Base-by-base conservation (phyloP, 75 land plant species). In the Pinus tabuliformis region DNA sequence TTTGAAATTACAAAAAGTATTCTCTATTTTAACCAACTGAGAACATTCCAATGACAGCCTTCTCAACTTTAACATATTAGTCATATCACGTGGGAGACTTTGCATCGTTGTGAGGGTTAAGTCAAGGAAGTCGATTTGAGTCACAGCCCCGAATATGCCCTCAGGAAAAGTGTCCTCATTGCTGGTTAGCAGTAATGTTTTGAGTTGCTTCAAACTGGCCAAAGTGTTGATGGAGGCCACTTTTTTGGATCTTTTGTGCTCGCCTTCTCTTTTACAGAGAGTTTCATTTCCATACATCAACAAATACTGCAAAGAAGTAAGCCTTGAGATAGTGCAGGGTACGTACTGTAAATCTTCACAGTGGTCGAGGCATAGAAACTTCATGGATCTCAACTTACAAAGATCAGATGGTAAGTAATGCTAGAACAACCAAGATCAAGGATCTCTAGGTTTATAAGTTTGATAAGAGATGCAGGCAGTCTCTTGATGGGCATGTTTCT, bases 101-200 rank as follows among this genome's bases (percentile, higher is more conserved):
- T 64, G 37, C 68, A 64, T 64, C 33, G 13, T 64, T 64, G 68
- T 64, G 68, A 63, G 66, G 13, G 17, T 36, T 36, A 64, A 64
- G 30, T 30, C 36, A 12, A 64, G 68, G 12, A 16, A 26, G 13
- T 64, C 68, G 39, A 64, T 64, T 6, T 64, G 17, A 16, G 30
- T 64, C 68, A 64, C 33, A 16, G 6, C 14, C 30, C 66, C 4
- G 4, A 63, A 28, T 26, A 33, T 63, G 26, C 66, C 14, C 15
- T 63, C 18, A 4, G 15, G 5, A 30, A 64, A 30, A 28, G 0
- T 64, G 14, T 64, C 33, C 68, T 37, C 68, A 30, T 64, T 64
- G 30, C 30, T 64, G 6, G 17, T 28, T 4, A 64, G 15, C 17
- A 13, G 15, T 36, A 64, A 64, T 36, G 36, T 26, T 64, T 14